Percentiles rank a stretch among this genome's conserved stretches.
These are phyloP conservation scores for Apiotrichum brassicae DNA, from an alignment of 1,284 basidiomycete species.

Conservation along the genomic window DNA sequence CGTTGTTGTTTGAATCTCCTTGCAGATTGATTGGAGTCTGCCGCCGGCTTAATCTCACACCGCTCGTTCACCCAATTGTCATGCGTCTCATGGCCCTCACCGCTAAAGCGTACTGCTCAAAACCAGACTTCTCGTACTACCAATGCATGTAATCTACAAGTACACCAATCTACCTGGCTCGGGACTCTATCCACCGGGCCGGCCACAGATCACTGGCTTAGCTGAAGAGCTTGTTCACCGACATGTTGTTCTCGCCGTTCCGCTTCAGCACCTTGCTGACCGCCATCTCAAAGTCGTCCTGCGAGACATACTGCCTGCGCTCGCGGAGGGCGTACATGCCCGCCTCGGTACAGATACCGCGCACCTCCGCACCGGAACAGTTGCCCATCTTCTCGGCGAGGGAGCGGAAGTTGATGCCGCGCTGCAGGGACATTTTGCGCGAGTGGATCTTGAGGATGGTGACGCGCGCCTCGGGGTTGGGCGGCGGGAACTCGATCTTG, in stretches of 20 bases:
- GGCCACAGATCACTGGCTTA: no score
- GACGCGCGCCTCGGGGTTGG: constrained; percentile 93
- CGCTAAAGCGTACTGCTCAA: no score
- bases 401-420: constrained; percentile 90
- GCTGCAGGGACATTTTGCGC: constrained; percentile 96
- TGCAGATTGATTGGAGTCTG: no score
- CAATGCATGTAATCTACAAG: neutral
- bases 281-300: constrained; percentile 98
- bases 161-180: neutral
- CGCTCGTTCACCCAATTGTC: no score
- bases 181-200: no score
- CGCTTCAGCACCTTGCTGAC: constrained; percentile 94
- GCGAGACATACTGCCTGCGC: constrained; percentile 90
- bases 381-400: constrained; percentile 99
- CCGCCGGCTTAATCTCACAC: no score
- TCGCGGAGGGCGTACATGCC: constrained; percentile 97
- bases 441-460: constrained; percentile 96
- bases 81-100: no score
- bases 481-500: constrained; percentile 98
- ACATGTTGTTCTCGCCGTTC: constrained; percentile 84
- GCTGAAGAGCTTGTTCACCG: constrained; percentile 78
- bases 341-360: constrained; percentile 97
- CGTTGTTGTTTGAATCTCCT: no score
- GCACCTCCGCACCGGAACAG: constrained; percentile 94
- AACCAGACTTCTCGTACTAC: no score